Base-by-base conservation (phyloP, 2,329 filamentous ascomycete genomes). In the Hirsutella rhossiliensis region DNA sequence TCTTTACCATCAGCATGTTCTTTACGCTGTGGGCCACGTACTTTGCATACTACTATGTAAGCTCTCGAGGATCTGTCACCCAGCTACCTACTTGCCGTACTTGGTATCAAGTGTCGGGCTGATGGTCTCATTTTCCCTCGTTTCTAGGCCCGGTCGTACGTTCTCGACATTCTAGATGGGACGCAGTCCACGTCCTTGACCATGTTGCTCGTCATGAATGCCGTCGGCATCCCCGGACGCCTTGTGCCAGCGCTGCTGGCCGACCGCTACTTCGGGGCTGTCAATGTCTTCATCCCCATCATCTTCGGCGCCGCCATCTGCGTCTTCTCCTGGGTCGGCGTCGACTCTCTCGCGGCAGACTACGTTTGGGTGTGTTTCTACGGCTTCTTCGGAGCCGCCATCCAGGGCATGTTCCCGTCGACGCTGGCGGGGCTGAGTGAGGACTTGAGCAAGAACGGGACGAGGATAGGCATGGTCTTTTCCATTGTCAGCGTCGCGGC, bases 371-470 rank as follows among this genome's bases (percentile, higher is more conserved):
- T 75, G 0, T 63, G 69, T 0, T 67, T 81, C 45, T 84, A 82
- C 54, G 84, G 84, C 1, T 66, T 84, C 40, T 72, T 72, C 2
- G 76, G 72, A 0, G 80, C 78, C 0, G 78, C 70, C 0, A 74
- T 85, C 40, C 81, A 85, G 59, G 72, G 72, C 7, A 56, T 87
- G 11, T 84, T 85, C 52, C 81, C 82, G 0, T 77, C 80, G 0
- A 57, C 59, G 6, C 49, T 58, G 12, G 59, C 58, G 1, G 52
- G 72, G 23, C 57, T 80, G 44, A 75, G 70, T 4, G 65, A 64
- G 4, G 75, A 80, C 50, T 54, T 74, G 47, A 60, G 65, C 12
- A 76, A 76, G 55, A 63, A 67, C 4, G 76, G 76, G 0, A 71
- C 72, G 2, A 61, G 75, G 7, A 75, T 79, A 48, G 76, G 76